Percentiles rank a stretch among this genome's conserved stretches.
Evolutionary conservation across 106 monocot species (phyloP).

Genomic region (Cymbidium sinense): DNA sequence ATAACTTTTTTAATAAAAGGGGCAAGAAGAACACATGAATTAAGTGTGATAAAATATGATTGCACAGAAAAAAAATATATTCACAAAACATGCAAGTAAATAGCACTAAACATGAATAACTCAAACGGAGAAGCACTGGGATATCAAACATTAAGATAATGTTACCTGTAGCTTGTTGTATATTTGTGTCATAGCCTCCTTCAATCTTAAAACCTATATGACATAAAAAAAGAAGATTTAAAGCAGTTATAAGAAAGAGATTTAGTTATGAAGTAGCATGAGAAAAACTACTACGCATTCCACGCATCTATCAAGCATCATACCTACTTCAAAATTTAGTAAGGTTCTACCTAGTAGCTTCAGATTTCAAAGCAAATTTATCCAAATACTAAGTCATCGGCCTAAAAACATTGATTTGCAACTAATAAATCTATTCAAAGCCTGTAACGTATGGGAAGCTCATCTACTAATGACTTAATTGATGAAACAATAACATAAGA

Average conservation of each 20-base stretch:
- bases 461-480: neutral
- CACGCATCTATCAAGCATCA: neutral
- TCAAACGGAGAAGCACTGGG: neutral
- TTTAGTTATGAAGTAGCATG: neutral
- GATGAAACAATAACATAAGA: neutral
- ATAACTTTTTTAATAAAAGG: neutral
- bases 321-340: neutral
- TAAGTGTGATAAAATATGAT: neutral
- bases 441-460: neutral
- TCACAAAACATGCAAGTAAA: neutral
- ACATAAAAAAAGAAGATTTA: neutral
- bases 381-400: neutral
- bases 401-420: neutral
- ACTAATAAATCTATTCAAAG: neutral
- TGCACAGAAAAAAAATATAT: neutral
- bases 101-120: neutral
- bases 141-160: neutral
- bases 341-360: neutral
- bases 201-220: constrained; percentile 67
- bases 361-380: neutral
- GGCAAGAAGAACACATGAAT: neutral
- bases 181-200: constrained; percentile 82
- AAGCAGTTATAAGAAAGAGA: neutral
- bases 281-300: neutral
- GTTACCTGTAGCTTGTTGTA: constrained; percentile 84